Conservation (phyloP, 1,284 basidiomycete species). For the Phaffia rhodozyma region DNA sequence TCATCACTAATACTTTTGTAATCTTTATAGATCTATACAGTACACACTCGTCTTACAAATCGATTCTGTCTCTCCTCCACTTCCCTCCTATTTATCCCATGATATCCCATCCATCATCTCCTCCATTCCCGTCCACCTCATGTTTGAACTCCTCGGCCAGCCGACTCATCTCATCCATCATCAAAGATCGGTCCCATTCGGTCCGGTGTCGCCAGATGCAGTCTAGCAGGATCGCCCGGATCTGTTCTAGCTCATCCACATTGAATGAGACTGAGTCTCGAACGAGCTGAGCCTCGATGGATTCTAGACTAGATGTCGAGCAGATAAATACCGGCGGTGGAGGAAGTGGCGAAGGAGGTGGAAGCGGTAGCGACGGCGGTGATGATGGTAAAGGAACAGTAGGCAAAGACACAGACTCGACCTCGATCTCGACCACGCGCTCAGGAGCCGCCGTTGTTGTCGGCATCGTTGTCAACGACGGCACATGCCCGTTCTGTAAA, state of each 20-base stretch:
- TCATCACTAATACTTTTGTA: no score
- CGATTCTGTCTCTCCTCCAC: no score
- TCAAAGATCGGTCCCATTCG: constrained; percentile 66
- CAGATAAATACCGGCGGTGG: constrained; percentile 29
- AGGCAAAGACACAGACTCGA: not conserved
- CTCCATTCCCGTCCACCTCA: constrained; percentile 41
- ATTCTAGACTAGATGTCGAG: constrained; percentile 21
- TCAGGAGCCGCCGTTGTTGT: not conserved
- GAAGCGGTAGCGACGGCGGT: constrained; percentile 11
- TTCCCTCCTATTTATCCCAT: not conserved
- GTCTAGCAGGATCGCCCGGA: constrained; percentile 70
- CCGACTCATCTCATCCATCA: constrained; percentile 51
- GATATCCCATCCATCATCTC: not conserved
- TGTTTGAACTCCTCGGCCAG: constrained; percentile 49
- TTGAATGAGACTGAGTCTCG: constrained; percentile 46
- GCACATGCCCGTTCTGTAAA: no score
- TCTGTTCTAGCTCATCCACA: constrained; percentile 85
- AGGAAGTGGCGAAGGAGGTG: constrained; percentile 18
- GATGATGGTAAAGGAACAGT: not conserved
- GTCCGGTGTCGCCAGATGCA: constrained; percentile 65
- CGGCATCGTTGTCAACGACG: not conserved
- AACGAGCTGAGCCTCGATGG: constrained; percentile 22
- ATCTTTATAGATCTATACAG: no score
- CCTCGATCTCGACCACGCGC: not conserved
- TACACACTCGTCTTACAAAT: no score